phyloP scores from a whole-genome alignment of 345 rosid genomes.

The Boechera divaricarpa region DNA sequence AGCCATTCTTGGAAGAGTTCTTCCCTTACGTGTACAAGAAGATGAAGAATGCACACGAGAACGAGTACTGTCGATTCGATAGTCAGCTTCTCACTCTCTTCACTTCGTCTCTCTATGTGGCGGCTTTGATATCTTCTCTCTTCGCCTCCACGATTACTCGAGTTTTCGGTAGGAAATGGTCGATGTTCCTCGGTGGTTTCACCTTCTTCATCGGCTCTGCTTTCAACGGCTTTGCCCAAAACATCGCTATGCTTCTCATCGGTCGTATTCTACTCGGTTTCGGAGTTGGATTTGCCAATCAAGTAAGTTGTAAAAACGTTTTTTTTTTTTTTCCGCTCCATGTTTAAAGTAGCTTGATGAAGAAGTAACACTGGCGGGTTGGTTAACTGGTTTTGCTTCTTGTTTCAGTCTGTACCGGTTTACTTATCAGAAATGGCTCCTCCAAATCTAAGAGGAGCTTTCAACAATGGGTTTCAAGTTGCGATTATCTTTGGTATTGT shows the following conservation, averaged over 20 bases:
- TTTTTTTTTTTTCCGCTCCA: background rate
- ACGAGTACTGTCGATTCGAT: slow-evolving; percentile 76
- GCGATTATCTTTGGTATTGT: slow-evolving; percentile 77
- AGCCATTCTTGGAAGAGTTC: slow-evolving; percentile 62
- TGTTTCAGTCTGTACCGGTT: slow-evolving; percentile 68
- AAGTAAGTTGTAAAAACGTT: slow-evolving; percentile 47
- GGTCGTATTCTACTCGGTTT: slow-evolving; percentile 80
- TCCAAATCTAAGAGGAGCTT: slow-evolving; percentile 70
- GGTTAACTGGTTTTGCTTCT: slow-evolving; percentile 11
- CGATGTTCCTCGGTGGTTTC: slow-evolving; percentile 69
- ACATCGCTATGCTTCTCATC: slow-evolving; percentile 58
- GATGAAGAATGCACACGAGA: slow-evolving; percentile 47
- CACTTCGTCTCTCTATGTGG: slow-evolving; percentile 83
- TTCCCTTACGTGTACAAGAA: slow-evolving; percentile 60
- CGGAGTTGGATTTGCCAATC: slow-evolving; percentile 90
- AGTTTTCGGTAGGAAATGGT: slow-evolving; percentile 63
- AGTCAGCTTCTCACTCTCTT: slow-evolving; percentile 67
- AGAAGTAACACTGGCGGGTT: background rate
- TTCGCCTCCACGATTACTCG: slow-evolving; percentile 64
- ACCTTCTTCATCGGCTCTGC: slow-evolving; percentile 67
- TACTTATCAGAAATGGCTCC: slow-evolving; percentile 91
- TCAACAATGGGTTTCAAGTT: slow-evolving; percentile 80
- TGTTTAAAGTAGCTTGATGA: slow-evolving; percentile 1
- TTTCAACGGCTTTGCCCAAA: slow-evolving; percentile 63
- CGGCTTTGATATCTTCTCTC: slow-evolving; percentile 71